phyloP scores from a whole-genome alignment of 2,329 filamentous ascomycete species.

The Alternaria metachromatica region DNA sequence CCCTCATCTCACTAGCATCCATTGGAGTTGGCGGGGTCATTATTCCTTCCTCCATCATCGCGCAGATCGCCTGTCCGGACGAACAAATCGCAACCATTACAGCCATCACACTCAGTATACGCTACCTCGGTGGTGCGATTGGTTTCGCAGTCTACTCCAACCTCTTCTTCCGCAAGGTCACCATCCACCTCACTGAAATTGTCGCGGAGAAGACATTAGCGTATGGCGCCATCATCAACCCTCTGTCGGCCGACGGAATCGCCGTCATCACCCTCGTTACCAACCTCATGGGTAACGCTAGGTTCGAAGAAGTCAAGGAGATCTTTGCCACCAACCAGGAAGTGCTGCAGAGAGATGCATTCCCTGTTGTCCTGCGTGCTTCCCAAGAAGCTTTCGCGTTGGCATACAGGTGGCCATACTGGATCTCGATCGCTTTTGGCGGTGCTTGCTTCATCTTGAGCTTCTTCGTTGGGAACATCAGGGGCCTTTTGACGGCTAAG shows the following conservation, averaged over 20 bases:
- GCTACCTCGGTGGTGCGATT: conserved; percentile 70
- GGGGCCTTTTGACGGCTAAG: conserved; percentile 23
- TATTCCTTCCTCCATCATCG: conserved; percentile 71
- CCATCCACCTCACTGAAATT: conserved; percentile 24
- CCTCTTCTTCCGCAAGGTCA: conserved; percentile 39
- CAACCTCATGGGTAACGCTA: conserved; percentile 51
- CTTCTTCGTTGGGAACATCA: conserved; percentile 66
- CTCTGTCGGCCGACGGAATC: conserved; percentile 45
- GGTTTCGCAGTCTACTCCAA: conserved; percentile 62
- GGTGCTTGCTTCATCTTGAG: conserved; percentile 62
- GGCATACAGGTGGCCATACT: conserved; percentile 68
- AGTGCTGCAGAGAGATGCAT: conserved; percentile 54
- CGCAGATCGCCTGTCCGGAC: conserved; percentile 72
- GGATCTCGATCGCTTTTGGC: conserved; percentile 68
- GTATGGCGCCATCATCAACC: conserved; percentile 54
- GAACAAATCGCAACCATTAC: conserved; percentile 74
- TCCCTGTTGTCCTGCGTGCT: conserved; percentile 55
- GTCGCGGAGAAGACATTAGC: conserved; percentile 55
- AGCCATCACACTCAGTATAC: conserved; percentile 72
- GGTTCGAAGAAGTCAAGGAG: conserved; percentile 47
- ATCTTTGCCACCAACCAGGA: conserved; percentile 54
- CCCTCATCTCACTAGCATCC: conserved; percentile 65
- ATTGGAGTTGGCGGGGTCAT: conserved; percentile 72
- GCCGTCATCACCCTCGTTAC: conserved; percentile 57
- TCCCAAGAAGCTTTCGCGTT: conserved; percentile 64